Evolutionary conservation across 805 yeast species (phyloP).

Genomic region (Kregervanrija pseudodelftensis): DNA sequence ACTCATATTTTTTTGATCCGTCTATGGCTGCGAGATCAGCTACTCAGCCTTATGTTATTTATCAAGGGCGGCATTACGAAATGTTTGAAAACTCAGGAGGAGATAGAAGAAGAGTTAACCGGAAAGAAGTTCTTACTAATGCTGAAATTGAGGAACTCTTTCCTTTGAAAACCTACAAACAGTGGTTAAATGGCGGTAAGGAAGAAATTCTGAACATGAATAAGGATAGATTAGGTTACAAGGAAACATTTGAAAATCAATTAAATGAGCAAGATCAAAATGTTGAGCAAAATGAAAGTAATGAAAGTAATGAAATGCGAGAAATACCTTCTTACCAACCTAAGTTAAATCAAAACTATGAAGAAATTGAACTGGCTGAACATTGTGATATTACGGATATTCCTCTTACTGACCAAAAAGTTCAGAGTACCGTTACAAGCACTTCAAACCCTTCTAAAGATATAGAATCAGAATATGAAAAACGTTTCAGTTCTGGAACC

Average conservation of each 20-base stretch:
- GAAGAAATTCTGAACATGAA: slow-evolving; percentile 43
- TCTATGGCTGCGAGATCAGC: background rate
- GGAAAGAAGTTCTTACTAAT: slow-evolving; percentile 43
- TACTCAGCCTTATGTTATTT: slow-evolving; percentile 8
- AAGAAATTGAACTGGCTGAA: background rate
- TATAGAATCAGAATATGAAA: slow-evolving; percentile 2
- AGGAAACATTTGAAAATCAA: slow-evolving; percentile 32
- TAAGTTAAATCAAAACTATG: background rate
- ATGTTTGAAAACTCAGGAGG: slow-evolving; percentile 3
- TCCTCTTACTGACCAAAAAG: background rate
- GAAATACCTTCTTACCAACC: too few relatives aligned
- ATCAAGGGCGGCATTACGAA: slow-evolving; percentile 2
- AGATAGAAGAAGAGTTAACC: slow-evolving; percentile 27
- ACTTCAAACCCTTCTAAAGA: slow-evolving; percentile 6
- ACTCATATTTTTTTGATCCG: slow-evolving; percentile 9
- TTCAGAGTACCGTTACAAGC: background rate
- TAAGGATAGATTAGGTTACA: slow-evolving; percentile 25
- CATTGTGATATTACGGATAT: slow-evolving; percentile 9
- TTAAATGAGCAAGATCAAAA: slow-evolving; percentile 16
- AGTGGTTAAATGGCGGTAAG: slow-evolving; percentile 58
- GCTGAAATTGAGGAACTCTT: slow-evolving; percentile 48
- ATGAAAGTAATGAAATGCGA: background rate
- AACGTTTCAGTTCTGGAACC: slow-evolving; percentile 55
- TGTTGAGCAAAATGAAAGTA: slow-evolving; percentile 1
- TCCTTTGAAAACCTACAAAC: slow-evolving; percentile 48